Percentiles rank a stretch among this genome's conserved stretches.
Evolutionary conservation across 441 rosid species (phyloP).

Genomic region (Isatis lusitanica): DNA sequence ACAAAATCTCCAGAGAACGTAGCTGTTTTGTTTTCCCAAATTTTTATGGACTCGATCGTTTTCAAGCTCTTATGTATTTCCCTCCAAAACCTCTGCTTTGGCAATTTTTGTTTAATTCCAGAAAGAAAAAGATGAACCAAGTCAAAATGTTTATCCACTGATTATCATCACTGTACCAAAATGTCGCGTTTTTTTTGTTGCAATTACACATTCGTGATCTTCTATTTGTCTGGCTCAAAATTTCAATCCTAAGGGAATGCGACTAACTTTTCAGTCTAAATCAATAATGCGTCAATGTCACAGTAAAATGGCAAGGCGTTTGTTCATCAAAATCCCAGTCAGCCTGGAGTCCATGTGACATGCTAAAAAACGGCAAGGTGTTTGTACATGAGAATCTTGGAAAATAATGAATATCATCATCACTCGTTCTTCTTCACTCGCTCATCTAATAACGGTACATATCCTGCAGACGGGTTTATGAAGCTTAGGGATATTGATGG

Average conservation of each 20-base stretch:
- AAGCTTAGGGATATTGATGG: conserved; percentile 31
- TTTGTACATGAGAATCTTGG: background rate
- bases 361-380: conserved; percentile 11
- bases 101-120: conserved; percentile 21
- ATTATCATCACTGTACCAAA: background rate
- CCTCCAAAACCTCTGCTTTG: conserved; percentile 15
- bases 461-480: conserved; percentile 13
- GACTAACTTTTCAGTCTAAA: background rate
- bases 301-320: background rate
- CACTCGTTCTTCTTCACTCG: background rate
- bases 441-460: conserved; percentile 5
- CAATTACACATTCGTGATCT: background rate
- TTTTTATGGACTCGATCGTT: conserved; percentile 22
- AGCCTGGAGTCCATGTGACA: background rate
- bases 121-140: background rate
- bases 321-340: background rate
- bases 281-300: background rate
- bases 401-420: background rate
- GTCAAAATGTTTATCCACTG: background rate
- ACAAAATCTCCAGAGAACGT: background rate
- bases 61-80: background rate
- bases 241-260: background rate
- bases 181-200: background rate
- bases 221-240: background rate
- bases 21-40: conserved; percentile 17